Conservation (phyloP, 2,329 filamentous ascomycete species). For the Fusarium austroafricanum region DNA sequence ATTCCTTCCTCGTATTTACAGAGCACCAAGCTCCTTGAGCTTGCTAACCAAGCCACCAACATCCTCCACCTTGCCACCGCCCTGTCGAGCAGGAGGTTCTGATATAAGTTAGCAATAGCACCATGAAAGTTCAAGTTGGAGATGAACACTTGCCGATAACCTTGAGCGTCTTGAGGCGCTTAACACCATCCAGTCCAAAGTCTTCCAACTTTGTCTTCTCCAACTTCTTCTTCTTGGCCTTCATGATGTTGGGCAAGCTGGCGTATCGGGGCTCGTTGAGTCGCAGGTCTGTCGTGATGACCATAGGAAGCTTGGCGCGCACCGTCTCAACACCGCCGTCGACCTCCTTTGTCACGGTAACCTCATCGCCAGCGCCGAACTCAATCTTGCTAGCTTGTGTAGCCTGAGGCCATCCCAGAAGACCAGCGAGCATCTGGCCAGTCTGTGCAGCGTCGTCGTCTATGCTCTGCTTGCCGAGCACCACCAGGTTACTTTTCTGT, state of each 20-base stretch:
- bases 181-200: conserved; percentile 79
- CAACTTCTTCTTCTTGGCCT: conserved; percentile 99
- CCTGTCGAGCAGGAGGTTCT: conserved; percentile 89
- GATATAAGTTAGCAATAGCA: conserved; percentile 37
- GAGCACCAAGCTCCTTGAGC: conserved; percentile 94
- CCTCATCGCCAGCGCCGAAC: conserved; percentile 75
- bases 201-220: conserved; percentile 91
- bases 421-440: conserved; percentile 95
- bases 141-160: conserved; percentile 73
- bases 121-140: background rate
- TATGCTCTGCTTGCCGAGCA: conserved; percentile 97
- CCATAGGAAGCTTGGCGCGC: conserved; percentile 84
- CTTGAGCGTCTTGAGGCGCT: conserved; percentile 88
- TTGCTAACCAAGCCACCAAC: conserved; percentile 94
- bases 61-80: conserved; percentile 96
- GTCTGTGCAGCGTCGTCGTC: conserved; percentile 97
- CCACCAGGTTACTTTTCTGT: conserved; percentile 90
- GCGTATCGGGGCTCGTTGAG: conserved; percentile 97
- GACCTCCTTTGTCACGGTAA: conserved; percentile 89
- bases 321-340: conserved; percentile 96
- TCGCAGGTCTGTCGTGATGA: conserved; percentile 94
- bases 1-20: conserved; percentile 62
- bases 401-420: conserved; percentile 93
- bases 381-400: conserved; percentile 90
- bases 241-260: conserved; percentile 98